Conservation (phyloP, 2,329 filamentous ascomycete genomes). For the Diaporthe helianthi region DNA sequence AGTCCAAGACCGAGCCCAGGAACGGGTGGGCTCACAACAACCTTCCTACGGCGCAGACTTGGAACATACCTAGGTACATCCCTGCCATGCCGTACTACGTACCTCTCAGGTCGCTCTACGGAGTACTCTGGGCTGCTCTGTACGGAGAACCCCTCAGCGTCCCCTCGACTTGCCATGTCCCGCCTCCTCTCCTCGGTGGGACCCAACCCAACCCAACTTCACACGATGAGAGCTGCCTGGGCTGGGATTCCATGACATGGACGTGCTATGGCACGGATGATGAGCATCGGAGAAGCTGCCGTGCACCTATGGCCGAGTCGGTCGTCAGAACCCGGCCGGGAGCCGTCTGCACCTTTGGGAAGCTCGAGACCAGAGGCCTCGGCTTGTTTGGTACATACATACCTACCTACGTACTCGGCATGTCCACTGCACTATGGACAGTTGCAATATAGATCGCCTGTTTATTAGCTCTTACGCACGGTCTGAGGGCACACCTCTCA, state of each 20-base stretch:
- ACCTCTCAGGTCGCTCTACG: slow-evolving; percentile 3
- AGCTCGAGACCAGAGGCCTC: slow-evolving; percentile 8
- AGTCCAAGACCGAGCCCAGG: not conserved
- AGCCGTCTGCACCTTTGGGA: slow-evolving; percentile 5
- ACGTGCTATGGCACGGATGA: not conserved
- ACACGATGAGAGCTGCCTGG: slow-evolving; percentile 14
- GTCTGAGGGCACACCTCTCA: slow-evolving; percentile 24
- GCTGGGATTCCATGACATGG: slow-evolving; percentile 12
- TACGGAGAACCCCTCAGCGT: slow-evolving; percentile 10
- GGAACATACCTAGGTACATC: not conserved
- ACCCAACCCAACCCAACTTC: slow-evolving; percentile 12
- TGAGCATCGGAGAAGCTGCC: not conserved
- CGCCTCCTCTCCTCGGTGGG: not conserved
- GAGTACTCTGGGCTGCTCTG: too few relatives aligned
- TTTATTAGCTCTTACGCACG: slow-evolving; percentile 14
- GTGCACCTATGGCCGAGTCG: not conserved
- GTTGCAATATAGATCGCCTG: slow-evolving; percentile 15
- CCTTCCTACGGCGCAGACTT: not conserved
- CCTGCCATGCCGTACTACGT: not conserved
- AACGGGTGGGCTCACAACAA: not conserved
- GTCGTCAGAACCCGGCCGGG: not conserved
- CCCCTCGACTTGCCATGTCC: slow-evolving; percentile 11
- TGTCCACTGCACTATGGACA: slow-evolving; percentile 6
- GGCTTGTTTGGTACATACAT: not conserved
- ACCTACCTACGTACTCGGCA: too few relatives aligned